Base-by-base conservation (phyloP, 768 basidiomycete species). In the Russula emetica region DNA sequence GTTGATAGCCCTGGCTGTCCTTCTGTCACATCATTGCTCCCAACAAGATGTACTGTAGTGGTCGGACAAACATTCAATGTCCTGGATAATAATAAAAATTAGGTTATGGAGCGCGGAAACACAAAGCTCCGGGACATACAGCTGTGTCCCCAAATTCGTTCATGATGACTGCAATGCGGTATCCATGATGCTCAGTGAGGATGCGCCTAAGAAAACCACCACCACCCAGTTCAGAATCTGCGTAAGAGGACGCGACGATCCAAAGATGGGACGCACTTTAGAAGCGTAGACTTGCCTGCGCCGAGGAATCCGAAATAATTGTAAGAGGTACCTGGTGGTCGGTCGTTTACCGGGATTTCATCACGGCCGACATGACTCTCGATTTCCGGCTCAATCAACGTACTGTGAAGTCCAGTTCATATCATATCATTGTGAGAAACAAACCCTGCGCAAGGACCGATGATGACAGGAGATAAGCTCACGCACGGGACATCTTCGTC, bases 61-160 rank as follows among this genome's bases (percentile, higher is more conserved):
- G 24, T 34, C 10, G 44, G 40, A 61, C 75, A 26, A 60, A 94
- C 95, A 85, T 85, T 98, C 95, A 60, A 98, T 97, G 71, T 94
- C 96, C 90, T 92, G 70, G 10, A 61, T 51, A 72, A 69, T 36
- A 3, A 28, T 28, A 55, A 67, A 18, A 56, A 67, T 6, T 24
- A 42, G 68, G 71, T 51, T 30, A 40, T 67, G 24, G 9, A 57
- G 54, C 26, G 10, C 11, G 34, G 60, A 26, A 63, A 65, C 53
- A 38, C 28, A 53, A 40, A 20, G 36, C 36, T n/a, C 20, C 42
- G 60, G 42, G 55, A 47, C 85, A 71, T 70, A 92, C 90, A 69
- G 92, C 92, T 22, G 94, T 94, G 72, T 97, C 94, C 10, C 94
- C 96, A 72, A 98, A 98, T 75, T 95, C 94, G 71, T 96, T 97